Evolutionary conservation across 139 green algal genomes (phyloP).

Genomic region (Auxenochlorella pyrenoidosa): DNA sequence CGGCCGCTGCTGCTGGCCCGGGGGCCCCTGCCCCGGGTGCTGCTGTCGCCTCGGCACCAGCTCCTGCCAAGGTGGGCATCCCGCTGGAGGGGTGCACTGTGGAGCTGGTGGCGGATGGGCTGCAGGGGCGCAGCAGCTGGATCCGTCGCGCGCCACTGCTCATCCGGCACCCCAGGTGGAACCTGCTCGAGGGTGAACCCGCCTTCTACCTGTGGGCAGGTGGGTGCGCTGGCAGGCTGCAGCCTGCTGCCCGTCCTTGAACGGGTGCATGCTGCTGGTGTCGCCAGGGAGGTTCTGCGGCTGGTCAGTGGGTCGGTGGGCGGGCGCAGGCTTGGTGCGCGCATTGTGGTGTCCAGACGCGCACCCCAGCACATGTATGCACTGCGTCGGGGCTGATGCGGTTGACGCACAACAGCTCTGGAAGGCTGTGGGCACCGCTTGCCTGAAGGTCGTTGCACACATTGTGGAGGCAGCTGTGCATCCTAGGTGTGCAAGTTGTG

Average conservation of each 20-base stretch:
- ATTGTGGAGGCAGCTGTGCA: neutral
- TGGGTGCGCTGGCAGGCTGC: neutral
- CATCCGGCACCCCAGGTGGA: slow-evolving; percentile 50
- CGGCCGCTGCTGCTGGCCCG: neutral
- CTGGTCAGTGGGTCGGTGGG: no score
- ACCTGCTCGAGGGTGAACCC: slow-evolving; percentile 53
- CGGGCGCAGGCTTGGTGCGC: no score
- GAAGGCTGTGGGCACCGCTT: neutral
- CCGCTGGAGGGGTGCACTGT: slow-evolving; percentile 48
- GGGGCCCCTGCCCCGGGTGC: neutral
- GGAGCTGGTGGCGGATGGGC: slow-evolving; percentile 45
- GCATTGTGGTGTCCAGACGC: no score
- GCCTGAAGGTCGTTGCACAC: no score
- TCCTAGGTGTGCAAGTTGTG: neutral
- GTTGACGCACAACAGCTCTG: no score
- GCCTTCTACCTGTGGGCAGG: slow-evolving; percentile 57
- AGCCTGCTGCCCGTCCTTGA: neutral
- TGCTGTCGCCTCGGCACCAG: neutral
- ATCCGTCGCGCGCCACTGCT: slow-evolving; percentile 59
- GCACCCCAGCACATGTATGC: no score
- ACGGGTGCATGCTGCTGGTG: no score
- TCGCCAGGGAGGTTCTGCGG: no score
- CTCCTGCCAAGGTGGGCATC: slow-evolving; percentile 39
- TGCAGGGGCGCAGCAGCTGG: slow-evolving; percentile 36
- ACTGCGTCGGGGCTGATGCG: no score